phyloP scores from a whole-genome alignment of 2,329 filamentous ascomycete species.

The Fusarium azukiicola region DNA sequence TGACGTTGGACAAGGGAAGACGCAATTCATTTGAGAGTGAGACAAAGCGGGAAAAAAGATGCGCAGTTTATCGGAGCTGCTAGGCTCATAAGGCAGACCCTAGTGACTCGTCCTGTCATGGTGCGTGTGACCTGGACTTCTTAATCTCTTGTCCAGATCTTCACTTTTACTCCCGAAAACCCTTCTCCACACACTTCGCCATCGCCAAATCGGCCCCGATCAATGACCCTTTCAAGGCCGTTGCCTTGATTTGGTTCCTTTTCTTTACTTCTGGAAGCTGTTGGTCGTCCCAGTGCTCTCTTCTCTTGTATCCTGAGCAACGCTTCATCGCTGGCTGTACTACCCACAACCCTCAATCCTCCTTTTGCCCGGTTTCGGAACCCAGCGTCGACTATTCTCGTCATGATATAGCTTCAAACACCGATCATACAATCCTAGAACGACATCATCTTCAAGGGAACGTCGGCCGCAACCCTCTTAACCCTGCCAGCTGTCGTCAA shows the following conservation, averaged over 20 bases:
- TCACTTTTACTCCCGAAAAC: slow-evolving; percentile 18
- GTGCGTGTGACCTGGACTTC: slow-evolving; percentile 26
- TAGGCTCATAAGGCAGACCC: slow-evolving; percentile 8
- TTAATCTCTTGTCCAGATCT: slow-evolving; percentile 28
- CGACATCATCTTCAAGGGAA: slow-evolving; percentile 7
- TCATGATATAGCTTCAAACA: slow-evolving; percentile 39
- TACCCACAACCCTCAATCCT: not conserved
- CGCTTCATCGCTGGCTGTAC: not conserved
- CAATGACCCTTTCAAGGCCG: slow-evolving; percentile 43
- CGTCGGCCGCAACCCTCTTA: not conserved
- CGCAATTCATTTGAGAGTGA: slow-evolving; percentile 1
- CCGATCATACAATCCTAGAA: slow-evolving; percentile 35
- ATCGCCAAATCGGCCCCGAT: slow-evolving; percentile 35
- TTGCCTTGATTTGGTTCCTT: not conserved
- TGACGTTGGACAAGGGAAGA: slow-evolving; percentile 12
- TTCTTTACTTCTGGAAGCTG: not conserved
- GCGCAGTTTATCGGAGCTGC: not conserved
- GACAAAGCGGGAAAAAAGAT: not conserved
- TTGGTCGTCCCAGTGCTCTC: not conserved
- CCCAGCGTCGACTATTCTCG: slow-evolving; percentile 20
- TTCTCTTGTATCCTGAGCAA: not conserved
- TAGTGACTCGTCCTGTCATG: not conserved
- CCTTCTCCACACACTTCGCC: slow-evolving; percentile 34
- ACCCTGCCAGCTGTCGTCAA: slow-evolving; percentile 16
- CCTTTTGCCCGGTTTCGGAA: not conserved